Evolutionary conservation across 345 rosid genomes (phyloP).

Genomic region (Populus simonii): DNA sequence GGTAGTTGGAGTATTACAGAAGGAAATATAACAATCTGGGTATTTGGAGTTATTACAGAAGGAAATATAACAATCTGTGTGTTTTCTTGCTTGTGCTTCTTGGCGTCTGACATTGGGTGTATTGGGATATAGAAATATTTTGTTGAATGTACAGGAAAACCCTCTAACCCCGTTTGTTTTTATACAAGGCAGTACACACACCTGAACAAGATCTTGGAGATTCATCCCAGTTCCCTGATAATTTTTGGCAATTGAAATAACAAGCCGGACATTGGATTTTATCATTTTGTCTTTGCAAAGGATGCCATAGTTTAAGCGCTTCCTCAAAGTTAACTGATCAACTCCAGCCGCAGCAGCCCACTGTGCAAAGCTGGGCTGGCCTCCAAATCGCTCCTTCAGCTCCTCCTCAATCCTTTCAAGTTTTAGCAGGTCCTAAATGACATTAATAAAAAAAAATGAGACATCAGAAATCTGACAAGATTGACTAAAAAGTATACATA

Average conservation of each 20-base stretch:
- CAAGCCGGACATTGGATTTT: conserved; percentile 91
- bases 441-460: background rate
- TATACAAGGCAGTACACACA: conserved; percentile 20
- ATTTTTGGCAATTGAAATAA: conserved; percentile 90
- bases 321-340: conserved; percentile 65
- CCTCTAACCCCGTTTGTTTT: background rate
- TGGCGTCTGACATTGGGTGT: background rate
- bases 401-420: conserved; percentile 75
- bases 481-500: background rate
- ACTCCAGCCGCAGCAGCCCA: conserved; percentile 96
- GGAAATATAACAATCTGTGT: background rate
- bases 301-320: conserved; percentile 60
- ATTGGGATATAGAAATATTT: background rate
- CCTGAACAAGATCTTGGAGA: conserved; percentile 98
- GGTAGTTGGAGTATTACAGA: background rate
- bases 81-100: background rate
- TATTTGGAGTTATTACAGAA: no score
- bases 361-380: conserved; percentile 66
- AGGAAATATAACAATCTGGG: background rate
- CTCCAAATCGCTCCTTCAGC: conserved; percentile 66
- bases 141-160: background rate
- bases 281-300: conserved; percentile 91
- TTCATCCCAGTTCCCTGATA: conserved; percentile 88
- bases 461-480: conserved; percentile 19
- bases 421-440: conserved; percentile 70